phyloP scores from a whole-genome alignment of 2,329 filamentous ascomycete genomes.

The Arthroderma sp. region DNA sequence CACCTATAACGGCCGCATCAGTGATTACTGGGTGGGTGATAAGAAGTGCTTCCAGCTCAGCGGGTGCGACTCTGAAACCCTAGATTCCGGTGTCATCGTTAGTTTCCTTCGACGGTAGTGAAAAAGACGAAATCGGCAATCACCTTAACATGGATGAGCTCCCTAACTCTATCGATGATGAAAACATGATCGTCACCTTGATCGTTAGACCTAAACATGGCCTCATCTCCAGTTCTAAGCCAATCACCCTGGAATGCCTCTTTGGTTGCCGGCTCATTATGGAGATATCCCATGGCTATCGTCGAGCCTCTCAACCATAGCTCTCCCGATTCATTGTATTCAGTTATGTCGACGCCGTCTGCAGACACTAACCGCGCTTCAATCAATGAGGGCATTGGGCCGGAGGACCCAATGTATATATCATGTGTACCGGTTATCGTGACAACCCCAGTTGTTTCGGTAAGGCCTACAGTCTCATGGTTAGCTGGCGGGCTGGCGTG shows the following conservation, averaged over 20 bases:
- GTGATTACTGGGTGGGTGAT: slow-evolving; percentile 30
- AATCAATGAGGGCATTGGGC: slow-evolving; percentile 50
- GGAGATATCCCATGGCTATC: slow-evolving; percentile 63
- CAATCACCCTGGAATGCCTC: slow-evolving; percentile 50
- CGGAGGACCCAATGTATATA: slow-evolving; percentile 54
- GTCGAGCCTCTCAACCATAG: slow-evolving; percentile 60
- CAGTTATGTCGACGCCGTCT: slow-evolving; percentile 55
- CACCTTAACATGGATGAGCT: slow-evolving; percentile 20
- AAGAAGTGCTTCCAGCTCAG: slow-evolving; percentile 37
- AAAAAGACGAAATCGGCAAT: neutral
- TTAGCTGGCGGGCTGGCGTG: neutral
- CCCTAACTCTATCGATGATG: slow-evolving; percentile 32
- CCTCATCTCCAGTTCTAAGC: slow-evolving; percentile 21
- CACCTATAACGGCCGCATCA: slow-evolving; percentile 40
- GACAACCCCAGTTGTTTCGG: slow-evolving; percentile 55
- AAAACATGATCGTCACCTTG: slow-evolving; percentile 25
- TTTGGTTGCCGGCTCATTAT: slow-evolving; percentile 62
- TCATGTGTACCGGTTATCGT: slow-evolving; percentile 44
- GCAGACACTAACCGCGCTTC: slow-evolving; percentile 50
- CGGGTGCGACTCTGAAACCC: slow-evolving; percentile 39
- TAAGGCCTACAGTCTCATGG: slow-evolving; percentile 38
- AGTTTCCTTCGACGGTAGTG: slow-evolving; percentile 9
- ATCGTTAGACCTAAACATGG: slow-evolving; percentile 12
- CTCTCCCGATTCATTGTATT: slow-evolving; percentile 59
- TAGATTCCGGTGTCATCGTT: slow-evolving; percentile 15